phyloP scores from a whole-genome alignment of 2,329 filamentous ascomycete genomes.

The Aspergillus ustus region DNA sequence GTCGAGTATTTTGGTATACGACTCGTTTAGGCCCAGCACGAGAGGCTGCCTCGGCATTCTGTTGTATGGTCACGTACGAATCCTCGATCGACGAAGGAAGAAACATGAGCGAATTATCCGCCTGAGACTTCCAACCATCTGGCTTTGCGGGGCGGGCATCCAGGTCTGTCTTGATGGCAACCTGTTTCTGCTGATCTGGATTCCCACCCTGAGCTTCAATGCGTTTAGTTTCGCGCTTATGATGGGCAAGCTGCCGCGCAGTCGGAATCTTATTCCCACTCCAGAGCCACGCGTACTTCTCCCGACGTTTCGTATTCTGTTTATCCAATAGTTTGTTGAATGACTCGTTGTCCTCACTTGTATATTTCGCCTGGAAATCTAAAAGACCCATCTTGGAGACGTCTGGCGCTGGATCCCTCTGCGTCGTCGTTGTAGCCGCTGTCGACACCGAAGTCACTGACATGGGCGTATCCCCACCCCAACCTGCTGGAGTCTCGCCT shows the following conservation, averaged over 20 bases:
- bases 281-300: conserved; percentile 90
- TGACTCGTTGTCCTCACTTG: conserved; percentile 96
- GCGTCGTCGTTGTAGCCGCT: conserved; percentile 35
- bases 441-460: conserved; percentile 53
- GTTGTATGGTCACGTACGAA: conserved; percentile 62
- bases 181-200: conserved; percentile 59
- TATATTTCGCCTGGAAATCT: conserved; percentile 90
- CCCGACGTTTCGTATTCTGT: conserved; percentile 81
- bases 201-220: conserved; percentile 67
- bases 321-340: conserved; percentile 92
- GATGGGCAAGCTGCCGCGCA: conserved; percentile 64
- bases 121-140: conserved; percentile 73
- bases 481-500: conserved; percentile 50
- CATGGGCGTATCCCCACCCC: conserved; percentile 74
- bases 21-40: conserved; percentile 77
- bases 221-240: conserved; percentile 67
- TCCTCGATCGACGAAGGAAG: conserved; percentile 56
- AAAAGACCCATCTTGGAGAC: conserved; percentile 76
- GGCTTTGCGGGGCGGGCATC: conserved; percentile 77
- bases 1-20: conserved; percentile 80
- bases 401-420: conserved; percentile 60
- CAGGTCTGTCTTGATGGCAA: conserved; percentile 64
- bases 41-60: conserved; percentile 71
- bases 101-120: conserved; percentile 90
- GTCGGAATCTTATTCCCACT: conserved; percentile 78